Evolutionary conservation across 1,284 basidiomycete genomes (phyloP), one percentile per base, ranked within the genome.

Genomic region (Cutaneotrichosporon cutaneum): DNA sequence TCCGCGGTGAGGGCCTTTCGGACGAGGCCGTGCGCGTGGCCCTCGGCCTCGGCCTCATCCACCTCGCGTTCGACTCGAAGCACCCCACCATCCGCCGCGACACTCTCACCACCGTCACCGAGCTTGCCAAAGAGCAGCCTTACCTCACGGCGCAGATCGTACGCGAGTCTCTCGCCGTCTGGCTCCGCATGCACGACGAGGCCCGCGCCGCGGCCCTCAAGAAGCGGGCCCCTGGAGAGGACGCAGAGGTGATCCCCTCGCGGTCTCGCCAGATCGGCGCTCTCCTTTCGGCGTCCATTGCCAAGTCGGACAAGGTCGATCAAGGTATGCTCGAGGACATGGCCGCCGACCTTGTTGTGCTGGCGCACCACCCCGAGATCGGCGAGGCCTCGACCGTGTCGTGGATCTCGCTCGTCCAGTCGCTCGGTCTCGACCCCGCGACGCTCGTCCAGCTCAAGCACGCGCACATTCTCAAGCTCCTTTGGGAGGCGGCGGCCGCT

Each of bases 361-460:
- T 93, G 44, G 86, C 86, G 0, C 91, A 94, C 76, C 91, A 94
- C 77, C 83, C 85, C 6, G 79, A 83, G 14, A 82, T 90, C 50
- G 85, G 89, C 87, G 70, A 73, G 69, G 80, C 82, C 13, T 83
- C 85, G 9, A 83, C 85, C 24, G 85, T 86, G 61, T 83, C 87
- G 1, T 97, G 93, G 92, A 89, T 95, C 64, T 90, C 92, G 57
- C 68, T 92, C 5, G 89, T 88, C 58, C 88, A 91, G 69, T 83
- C 83, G 59, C 86, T 87, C 0, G 77, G 82, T 2, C 72, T 85
- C 6, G 89, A 93, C 74, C 91, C 92, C 1, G 83, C 85, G 36
- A 81, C 83, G 26, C 59, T 80, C 14, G 76, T 72, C 2, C 54
- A 68, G 9, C 67, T 74, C 44, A 61, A 72, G 56, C 63, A 66